Conservation (phyloP, 345 rosid species). For the Chamaenerion angustifolium region DNA sequence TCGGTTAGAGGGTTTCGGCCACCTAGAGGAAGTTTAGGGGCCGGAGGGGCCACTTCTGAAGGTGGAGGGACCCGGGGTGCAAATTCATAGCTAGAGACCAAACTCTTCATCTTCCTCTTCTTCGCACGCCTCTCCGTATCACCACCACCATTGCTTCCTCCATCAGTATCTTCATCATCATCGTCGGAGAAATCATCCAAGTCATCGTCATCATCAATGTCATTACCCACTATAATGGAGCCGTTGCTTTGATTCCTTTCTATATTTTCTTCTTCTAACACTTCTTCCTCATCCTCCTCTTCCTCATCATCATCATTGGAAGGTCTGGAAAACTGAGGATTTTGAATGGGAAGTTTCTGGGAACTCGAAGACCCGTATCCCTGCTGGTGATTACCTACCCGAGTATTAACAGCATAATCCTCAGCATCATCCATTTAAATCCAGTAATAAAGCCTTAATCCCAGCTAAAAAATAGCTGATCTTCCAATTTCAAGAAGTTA, state of each 20-base stretch:
- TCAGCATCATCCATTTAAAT: slow-evolving; percentile 61
- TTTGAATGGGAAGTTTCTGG: slow-evolving; percentile 44
- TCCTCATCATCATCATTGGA: slow-evolving; percentile 23
- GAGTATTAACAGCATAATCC: slow-evolving; percentile 49
- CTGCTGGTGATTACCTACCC: slow-evolving; percentile 26
- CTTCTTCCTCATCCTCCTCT: slow-evolving; percentile 19
- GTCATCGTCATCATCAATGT: slow-evolving; percentile 22
- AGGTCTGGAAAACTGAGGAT: slow-evolving; percentile 20
- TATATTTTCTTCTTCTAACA: slow-evolving; percentile 4
- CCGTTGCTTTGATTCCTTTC: background rate
- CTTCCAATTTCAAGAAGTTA: too few relatives aligned
- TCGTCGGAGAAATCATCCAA: slow-evolving; percentile 26
- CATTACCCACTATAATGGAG: slow-evolving; percentile 3
- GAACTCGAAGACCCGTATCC: slow-evolving; percentile 32
- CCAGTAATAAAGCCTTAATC: background rate
- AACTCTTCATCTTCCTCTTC: slow-evolving; percentile 61
- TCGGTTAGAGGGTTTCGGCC: slow-evolving; percentile 50
- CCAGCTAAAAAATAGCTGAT: background rate
- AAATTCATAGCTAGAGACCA: slow-evolving; percentile 62
- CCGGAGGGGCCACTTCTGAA: slow-evolving; percentile 9
- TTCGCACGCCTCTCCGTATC: slow-evolving; percentile 46
- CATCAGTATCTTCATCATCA: slow-evolving; percentile 7
- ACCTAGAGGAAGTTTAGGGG: slow-evolving; percentile 32
- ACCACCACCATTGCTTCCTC: slow-evolving; percentile 7
- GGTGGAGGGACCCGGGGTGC: slow-evolving; percentile 53